Evolutionary conservation across 306 rosid genomes (phyloP), one percentile per base, ranked within the genome.

Genomic region (Acacia melanoxylon): DNA sequence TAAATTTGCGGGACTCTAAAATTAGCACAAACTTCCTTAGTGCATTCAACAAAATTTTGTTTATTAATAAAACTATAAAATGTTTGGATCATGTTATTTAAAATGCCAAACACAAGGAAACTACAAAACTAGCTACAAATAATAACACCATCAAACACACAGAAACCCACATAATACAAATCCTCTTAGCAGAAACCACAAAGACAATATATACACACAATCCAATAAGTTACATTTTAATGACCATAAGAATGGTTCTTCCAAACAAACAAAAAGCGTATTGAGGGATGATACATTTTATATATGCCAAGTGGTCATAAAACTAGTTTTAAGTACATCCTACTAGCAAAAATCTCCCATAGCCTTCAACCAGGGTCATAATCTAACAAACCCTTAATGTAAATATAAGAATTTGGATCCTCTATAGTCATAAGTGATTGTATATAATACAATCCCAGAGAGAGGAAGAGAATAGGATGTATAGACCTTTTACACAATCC

Each of bases 271-370:
- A 41, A 61, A 22, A 11, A 24, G 16, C 67, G 11, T 12, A 12
- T 5, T 25, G 62, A 54, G 41, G 69, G 31, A 20, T 62, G 56
- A 40, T 24, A 65, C 74, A 72, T 48, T 24, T 74, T 37, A 19
- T 17, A 80, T 10, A 59, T 37, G 69, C 37, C 8, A 67, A 65
- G 46, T 42, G 52, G 12, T 41, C 10, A 58, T 58, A 10, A 45
- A 12, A 71, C 82, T 33, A 77, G 29, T 59, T 58, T 61, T 48
- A 37, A 83, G 41, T 68, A 77, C 65, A 87, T 15, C 24, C 51
- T 74, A 24, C 68, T 42, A 61, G 63, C 63, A 78, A 74, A 58
- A 74, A 19, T 72, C 49, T 51, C 10, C 42, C 62, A 68, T 25
- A 56, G 63, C 63, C 72, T 27, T 63, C 62, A 45, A 70, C 51